Conservation (phyloP, 1,284 basidiomycete species). For the Marasmius tenuissimus region DNA sequence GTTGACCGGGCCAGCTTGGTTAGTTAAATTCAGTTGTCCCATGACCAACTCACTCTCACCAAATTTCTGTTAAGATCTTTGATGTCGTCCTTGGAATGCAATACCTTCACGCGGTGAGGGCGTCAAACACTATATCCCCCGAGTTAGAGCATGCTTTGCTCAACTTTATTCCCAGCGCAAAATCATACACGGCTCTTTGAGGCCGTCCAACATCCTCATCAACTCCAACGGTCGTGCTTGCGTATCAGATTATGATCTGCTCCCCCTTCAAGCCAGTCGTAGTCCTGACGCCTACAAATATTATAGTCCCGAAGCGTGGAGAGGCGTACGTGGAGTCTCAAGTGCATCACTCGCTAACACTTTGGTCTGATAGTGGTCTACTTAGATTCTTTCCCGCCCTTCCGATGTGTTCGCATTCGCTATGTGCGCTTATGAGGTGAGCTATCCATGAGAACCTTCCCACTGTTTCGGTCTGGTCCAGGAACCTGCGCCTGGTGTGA, state of each 20-base stretch:
- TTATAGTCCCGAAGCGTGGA: slow-evolving; percentile 28
- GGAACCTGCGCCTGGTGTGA: not conserved
- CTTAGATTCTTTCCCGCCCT: slow-evolving; percentile 21
- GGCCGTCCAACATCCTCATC: slow-evolving; percentile 23
- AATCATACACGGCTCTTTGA: slow-evolving; percentile 22
- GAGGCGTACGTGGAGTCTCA: slow-evolving; percentile 21
- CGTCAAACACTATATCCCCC: not conserved
- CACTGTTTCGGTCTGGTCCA: not conserved
- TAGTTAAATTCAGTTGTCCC: not conserved
- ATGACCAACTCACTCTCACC: not conserved
- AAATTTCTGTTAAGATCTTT: slow-evolving; percentile 13
- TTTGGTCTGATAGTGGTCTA: not conserved
- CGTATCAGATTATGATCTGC: slow-evolving; percentile 24
- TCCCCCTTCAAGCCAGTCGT: slow-evolving; percentile 19
- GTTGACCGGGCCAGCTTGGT: slow-evolving; percentile 20
- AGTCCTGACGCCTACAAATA: slow-evolving; percentile 22
- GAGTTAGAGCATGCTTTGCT: not conserved
- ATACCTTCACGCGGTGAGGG: slow-evolving; percentile 22
- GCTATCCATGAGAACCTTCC: not conserved
- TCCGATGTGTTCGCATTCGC: slow-evolving; percentile 28
- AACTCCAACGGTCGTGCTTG: slow-evolving; percentile 16
- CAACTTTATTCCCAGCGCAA: slow-evolving; percentile 8
- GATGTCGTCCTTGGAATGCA: slow-evolving; percentile 24
- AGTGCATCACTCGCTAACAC: not conserved
- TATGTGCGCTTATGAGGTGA: slow-evolving; percentile 25